Evolutionary conservation across 2,329 filamentous ascomycete genomes (phyloP).

Genomic region (Penicillium sp.): DNA sequence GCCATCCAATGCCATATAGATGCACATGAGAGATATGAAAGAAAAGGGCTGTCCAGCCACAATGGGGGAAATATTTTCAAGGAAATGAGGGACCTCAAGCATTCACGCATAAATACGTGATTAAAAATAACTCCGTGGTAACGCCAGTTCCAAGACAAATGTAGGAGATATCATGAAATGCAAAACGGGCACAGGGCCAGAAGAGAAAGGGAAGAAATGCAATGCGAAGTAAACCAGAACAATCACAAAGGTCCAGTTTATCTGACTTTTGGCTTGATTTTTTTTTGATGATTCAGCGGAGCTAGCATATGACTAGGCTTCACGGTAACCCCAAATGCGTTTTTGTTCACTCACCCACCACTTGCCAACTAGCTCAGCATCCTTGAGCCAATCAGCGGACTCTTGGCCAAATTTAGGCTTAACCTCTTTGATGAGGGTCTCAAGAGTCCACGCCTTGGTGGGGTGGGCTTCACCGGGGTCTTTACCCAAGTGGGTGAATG

Average conservation of each 20-base stretch:
- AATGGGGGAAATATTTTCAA: not conserved
- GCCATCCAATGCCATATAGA: not conserved
- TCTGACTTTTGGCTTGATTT: not conserved
- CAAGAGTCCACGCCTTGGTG: slow-evolving; percentile 32
- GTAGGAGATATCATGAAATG: slow-evolving; percentile 7
- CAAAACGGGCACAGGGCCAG: slow-evolving; percentile 6
- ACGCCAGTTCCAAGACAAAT: slow-evolving; percentile 1
- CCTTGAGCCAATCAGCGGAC: slow-evolving; percentile 35
- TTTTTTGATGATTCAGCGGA: not conserved
- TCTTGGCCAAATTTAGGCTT: slow-evolving; percentile 30
- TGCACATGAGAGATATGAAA: not conserved
- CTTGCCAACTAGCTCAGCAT: slow-evolving; percentile 38
- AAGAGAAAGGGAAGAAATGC: not conserved
- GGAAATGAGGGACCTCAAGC: not conserved
- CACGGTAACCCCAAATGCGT: slow-evolving; percentile 31
- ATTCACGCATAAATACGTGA: not conserved
- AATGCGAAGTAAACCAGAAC: not conserved
- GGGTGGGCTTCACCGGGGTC: slow-evolving; percentile 38
- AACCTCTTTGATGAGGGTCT: slow-evolving; percentile 27
- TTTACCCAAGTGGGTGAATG: slow-evolving; percentile 35
- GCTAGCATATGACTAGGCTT: slow-evolving; percentile 12
- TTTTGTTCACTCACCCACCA: slow-evolving; percentile 41
- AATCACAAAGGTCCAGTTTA: not conserved
- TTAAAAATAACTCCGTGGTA: not conserved
- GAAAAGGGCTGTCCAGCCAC: not conserved